These are phyloP conservation scores for Penicillium bovifimosum DNA, from an alignment of 495 filamentous ascomycete species.

Conservation along the genomic window DNA sequence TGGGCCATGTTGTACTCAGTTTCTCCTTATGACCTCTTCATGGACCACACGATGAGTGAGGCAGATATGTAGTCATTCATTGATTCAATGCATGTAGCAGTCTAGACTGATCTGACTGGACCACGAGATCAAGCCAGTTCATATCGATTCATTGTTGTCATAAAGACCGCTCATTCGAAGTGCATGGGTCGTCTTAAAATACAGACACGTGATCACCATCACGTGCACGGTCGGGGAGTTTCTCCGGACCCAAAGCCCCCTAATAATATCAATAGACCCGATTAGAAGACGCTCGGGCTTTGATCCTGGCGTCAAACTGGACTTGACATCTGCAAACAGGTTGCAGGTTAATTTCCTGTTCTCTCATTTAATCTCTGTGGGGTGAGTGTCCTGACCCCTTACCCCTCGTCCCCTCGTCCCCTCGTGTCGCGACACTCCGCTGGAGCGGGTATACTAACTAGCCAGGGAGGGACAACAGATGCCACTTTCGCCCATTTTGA, in stretches of 20 bases:
- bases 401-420: neutral
- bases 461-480: conserved; percentile 23
- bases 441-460: conserved; percentile 24
- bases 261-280: conserved; percentile 17
- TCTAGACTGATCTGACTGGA: too few relatives aligned
- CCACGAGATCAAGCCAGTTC: too few relatives aligned
- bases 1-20: too few relatives aligned
- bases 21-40: too few relatives aligned
- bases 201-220: conserved; percentile 8
- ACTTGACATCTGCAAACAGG: conserved; percentile 19
- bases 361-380: conserved; percentile 9
- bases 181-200: neutral
- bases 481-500: conserved; percentile 13
- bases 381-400: conserved; percentile 8
- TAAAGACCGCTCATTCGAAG: neutral
- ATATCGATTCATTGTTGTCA: neutral
- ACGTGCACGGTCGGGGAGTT: conserved; percentile 20
- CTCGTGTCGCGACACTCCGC: conserved; percentile 1
- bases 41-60: too few relatives aligned
- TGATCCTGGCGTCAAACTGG: conserved; percentile 25
- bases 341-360: conserved; percentile 11
- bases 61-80: too few relatives aligned
- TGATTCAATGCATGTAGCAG: too few relatives aligned
- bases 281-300: conserved; percentile 20
- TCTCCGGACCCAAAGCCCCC: conserved; percentile 18